Conservation (phyloP, 805 yeast species). For the Metschnikowia henanensis region DNA sequence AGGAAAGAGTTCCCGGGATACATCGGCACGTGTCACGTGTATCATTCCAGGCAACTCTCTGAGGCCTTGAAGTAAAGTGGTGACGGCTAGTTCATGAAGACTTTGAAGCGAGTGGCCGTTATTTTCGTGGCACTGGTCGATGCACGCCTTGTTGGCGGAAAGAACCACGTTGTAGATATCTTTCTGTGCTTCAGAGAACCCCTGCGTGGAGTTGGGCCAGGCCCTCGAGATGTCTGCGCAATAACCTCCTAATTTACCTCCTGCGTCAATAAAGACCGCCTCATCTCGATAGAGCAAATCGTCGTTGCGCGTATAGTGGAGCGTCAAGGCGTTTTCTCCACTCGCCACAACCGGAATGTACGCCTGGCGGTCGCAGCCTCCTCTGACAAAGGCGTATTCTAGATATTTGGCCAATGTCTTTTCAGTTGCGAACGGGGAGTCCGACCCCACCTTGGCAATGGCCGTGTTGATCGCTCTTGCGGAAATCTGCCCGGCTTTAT, state of each 20-base stretch:
- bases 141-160: conserved; percentile 77
- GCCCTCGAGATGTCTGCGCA: conserved; percentile 95
- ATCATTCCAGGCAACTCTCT: conserved; percentile 67
- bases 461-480: conserved; percentile 85
- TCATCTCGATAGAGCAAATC: conserved; percentile 76
- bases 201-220: conserved; percentile 82
- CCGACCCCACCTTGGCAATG: conserved; percentile 53
- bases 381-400: conserved; percentile 77
- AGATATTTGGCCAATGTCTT: conserved; percentile 75
- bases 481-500: conserved; percentile 79
- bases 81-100: conserved; percentile 70
- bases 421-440: conserved; percentile 59
- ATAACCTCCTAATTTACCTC: conserved; percentile 91
- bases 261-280: conserved; percentile 91
- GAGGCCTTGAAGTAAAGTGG: conserved; percentile 59
- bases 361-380: conserved; percentile 89
- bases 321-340: conserved; percentile 84
- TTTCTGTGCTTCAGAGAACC: conserved; percentile 73
- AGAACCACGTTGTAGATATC: conserved; percentile 90
- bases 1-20: conserved; percentile 65
- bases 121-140: conserved; percentile 60
- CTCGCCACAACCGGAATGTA: conserved; percentile 97
- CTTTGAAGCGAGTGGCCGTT: conserved; percentile 62
- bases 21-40: conserved; percentile 49
- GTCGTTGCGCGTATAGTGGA: conserved; percentile 93